Conservation (phyloP, 306 rosid species). For the Cucurbita argyrosperma region DNA sequence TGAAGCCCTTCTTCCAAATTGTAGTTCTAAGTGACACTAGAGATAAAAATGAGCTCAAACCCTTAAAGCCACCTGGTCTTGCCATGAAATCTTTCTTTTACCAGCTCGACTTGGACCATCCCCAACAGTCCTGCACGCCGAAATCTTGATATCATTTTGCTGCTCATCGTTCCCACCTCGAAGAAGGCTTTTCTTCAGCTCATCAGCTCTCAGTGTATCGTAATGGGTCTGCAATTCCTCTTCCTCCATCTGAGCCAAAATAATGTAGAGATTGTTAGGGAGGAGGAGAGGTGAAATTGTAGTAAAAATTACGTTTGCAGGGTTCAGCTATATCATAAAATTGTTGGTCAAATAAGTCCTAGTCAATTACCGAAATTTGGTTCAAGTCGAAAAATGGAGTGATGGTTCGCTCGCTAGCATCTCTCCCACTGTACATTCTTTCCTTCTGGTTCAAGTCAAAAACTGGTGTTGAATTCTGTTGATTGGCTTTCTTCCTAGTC, state of each 20-base stretch:
- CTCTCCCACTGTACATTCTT: constrained; percentile 41
- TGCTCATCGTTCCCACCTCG: constrained; percentile 49
- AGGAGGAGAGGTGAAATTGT: not conserved
- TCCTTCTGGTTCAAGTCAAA: constrained; percentile 54
- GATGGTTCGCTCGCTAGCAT: constrained; percentile 33
- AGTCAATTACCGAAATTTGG: constrained; percentile 68
- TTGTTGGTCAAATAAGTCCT: not conserved
- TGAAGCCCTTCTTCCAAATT: not conserved
- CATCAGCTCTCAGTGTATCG: constrained; percentile 39
- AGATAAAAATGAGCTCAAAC: constrained; percentile 32
- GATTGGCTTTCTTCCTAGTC: constrained; percentile 30
- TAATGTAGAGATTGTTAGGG: not conserved
- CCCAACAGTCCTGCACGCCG: constrained; percentile 52
- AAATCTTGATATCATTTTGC: constrained; percentile 51
- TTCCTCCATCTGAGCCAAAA: constrained; percentile 52
- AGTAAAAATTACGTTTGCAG: constrained; percentile 1
- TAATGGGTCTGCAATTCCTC: constrained; percentile 50
- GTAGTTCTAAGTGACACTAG: not conserved
- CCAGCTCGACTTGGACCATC: constrained; percentile 59
- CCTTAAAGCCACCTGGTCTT: constrained; percentile 86
- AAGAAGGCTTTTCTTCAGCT: constrained; percentile 49
- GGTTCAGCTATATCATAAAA: not conserved
- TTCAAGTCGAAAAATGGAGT: constrained; percentile 73
- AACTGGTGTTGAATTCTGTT: constrained; percentile 21
- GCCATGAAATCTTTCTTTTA: constrained; percentile 97